Conservation (phyloP, 345 rosid genomes). For the Cardamine occulta region DNA sequence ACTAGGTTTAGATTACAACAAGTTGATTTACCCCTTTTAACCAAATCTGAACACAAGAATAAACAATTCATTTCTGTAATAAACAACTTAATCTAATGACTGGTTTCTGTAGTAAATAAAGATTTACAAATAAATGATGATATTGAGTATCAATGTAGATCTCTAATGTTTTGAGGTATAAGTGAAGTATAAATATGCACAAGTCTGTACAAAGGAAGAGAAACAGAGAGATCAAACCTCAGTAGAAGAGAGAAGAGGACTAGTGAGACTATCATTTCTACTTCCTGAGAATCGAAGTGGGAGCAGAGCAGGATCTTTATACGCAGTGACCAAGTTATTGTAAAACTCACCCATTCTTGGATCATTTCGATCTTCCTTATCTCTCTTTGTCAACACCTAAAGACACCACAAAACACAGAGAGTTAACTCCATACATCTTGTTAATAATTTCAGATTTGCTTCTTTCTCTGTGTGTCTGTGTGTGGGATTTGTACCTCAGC, state of each 20-base stretch:
- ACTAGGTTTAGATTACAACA: conserved; percentile 7
- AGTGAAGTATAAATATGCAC: conserved; percentile 29
- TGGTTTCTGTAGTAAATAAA: conserved; percentile 14
- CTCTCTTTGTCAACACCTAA: conserved; percentile 79
- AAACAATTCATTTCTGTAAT: background rate
- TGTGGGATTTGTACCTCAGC: conserved; percentile 68
- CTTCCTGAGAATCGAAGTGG: conserved; percentile 60
- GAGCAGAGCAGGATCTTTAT: conserved; percentile 78
- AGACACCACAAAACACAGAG: conserved; percentile 10
- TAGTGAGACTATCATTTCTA: conserved; percentile 54
- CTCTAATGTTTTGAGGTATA: conserved; percentile 23
- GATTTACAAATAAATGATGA: conserved; percentile 11
- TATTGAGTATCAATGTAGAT: conserved; percentile 12
- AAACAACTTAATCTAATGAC: background rate
- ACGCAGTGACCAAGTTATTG: conserved; percentile 58
- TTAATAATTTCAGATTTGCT: background rate
- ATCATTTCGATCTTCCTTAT: conserved; percentile 64
- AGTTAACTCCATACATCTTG: conserved; percentile 3
- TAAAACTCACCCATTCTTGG: conserved; percentile 65
- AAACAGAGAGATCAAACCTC: conserved; percentile 39
- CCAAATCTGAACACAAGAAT: background rate
- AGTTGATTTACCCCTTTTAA: background rate
- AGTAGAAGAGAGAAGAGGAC: conserved; percentile 67
- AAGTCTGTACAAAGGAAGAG: conserved; percentile 12
- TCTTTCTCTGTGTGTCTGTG: background rate